Evolutionary conservation across 139 green algal species (phyloP), one percentile per base, ranked within the genome.

Genomic region (Micromonas commoda): DNA sequence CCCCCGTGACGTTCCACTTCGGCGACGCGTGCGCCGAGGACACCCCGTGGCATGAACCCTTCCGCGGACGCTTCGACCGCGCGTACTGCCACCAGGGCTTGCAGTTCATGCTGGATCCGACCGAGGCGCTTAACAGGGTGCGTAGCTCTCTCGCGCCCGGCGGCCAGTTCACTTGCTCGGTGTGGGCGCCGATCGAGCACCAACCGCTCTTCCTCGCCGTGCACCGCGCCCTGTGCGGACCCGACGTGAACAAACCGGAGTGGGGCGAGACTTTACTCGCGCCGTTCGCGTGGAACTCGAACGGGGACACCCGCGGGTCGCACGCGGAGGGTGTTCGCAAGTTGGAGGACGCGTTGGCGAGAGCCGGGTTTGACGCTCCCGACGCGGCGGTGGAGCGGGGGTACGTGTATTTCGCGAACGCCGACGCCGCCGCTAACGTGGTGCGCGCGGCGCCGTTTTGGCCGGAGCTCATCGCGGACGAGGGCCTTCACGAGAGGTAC

Each of bases 11-110:
- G 1, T 54, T 54, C 33, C 9, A 28, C 1, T 33, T 6, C 16
- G 31, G 65, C 21, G 24, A 53, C 32, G 1, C 16, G 32, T 54
- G 66, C 13, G 33, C 52, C 13, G 1, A 5, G 21, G 66, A 73
- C 31, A 1, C 52, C 6, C 52, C 20, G 19, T 2, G 31, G 32
- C 16, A 72, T n/a, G n/a, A n/a, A n/a, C n/a, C n/a, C n/a, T n/a
- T n/a, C n/a, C n/a, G 2, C 66, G 66, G 28, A 54, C 1, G 16
- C 29, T 4, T 73, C 32, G 66, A 73, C 53, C 28, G 66, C 28
- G 66, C 66, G 66, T 73, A 73, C 28, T 73, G 66, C 53, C 66
- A 73, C 16, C 66, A 73, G 53, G 66, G 66, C 23, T 39, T 51
- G 32, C 66, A 73, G 66, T 73, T 73, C 33, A 54, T 73, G 32